Evolutionary conservation across 1,284 basidiomycete species (phyloP).

Genomic region (Neolentinus lepideus): DNA sequence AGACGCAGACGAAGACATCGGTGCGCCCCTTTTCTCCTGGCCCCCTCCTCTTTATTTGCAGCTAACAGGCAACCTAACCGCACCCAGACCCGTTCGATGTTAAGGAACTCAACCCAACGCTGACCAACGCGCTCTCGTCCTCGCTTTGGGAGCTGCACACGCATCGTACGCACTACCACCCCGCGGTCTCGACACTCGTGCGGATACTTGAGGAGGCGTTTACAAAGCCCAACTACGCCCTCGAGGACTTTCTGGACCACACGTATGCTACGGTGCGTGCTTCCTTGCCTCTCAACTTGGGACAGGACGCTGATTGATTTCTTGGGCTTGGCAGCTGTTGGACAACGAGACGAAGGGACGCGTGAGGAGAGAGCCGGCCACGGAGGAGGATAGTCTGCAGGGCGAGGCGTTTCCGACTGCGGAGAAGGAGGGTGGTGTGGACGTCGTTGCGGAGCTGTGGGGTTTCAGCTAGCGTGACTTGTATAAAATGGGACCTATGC

Average conservation of each 20-base stretch:
- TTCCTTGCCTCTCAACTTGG: neutral
- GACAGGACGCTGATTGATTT: conserved; percentile 4
- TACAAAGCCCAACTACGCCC: conserved; percentile 82
- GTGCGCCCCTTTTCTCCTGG: conserved; percentile 19
- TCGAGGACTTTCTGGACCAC: conserved; percentile 98
- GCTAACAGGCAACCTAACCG: too few relatives aligned
- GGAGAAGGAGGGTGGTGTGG: neutral
- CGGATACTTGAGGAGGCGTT: conserved; percentile 90
- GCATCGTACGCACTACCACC: conserved; percentile 80
- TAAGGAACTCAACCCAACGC: conserved; percentile 66
- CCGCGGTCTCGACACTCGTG: conserved; percentile 77
- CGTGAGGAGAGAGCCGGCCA: conserved; percentile 76
- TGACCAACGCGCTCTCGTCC: conserved; percentile 76
- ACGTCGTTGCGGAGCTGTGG: neutral
- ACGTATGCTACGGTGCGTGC: conserved; percentile 82
- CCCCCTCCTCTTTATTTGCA: neutral
- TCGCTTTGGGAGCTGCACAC: conserved; percentile 90
- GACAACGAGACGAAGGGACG: conserved; percentile 80
- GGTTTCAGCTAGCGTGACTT: neutral
- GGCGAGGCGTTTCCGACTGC: conserved; percentile 21
- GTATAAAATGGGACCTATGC: neutral
- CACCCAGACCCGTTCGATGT: conserved; percentile 67
- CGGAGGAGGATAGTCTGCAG: conserved; percentile 34
- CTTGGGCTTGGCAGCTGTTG: conserved; percentile 54
- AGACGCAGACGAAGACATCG: conserved; percentile 34